phyloP scores from a whole-genome alignment of 345 rosid genomes.

The Citrus cavaleriei region DNA sequence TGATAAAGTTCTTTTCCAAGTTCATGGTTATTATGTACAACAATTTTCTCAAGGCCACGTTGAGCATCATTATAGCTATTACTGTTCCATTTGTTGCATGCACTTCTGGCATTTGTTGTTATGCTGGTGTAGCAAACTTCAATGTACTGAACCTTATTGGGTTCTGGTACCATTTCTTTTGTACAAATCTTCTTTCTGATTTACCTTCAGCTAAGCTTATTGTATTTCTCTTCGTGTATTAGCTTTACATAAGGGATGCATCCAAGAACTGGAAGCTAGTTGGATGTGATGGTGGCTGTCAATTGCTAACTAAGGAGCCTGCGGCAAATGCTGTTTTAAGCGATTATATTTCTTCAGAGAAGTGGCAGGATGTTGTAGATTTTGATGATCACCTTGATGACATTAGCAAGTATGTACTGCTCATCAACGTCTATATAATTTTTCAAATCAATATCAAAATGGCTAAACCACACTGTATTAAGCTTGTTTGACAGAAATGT shows the following conservation, averaged over 20 bases:
- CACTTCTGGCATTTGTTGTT: not conserved
- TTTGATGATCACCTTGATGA: slow-evolving; percentile 95
- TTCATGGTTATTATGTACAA: not conserved
- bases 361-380: slow-evolving; percentile 82
- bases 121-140: not conserved
- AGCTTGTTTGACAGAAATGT: not conserved
- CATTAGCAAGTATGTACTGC: slow-evolving; percentile 63
- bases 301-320: slow-evolving; percentile 69
- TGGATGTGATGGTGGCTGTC: slow-evolving; percentile 64
- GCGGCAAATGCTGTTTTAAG: slow-evolving; percentile 63
- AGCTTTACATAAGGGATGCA: slow-evolving; percentile 84
- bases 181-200: not conserved
- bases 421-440: not conserved
- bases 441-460: not conserved
- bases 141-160: not conserved
- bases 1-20: not conserved
- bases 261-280: slow-evolving; percentile 83
- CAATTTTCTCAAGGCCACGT: not conserved
- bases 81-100: not conserved
- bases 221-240: slow-evolving; percentile 10
- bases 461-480: not conserved
- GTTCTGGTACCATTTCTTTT: not conserved
- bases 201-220: not conserved
- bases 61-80: not conserved
- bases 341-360: slow-evolving; percentile 72